These are phyloP conservation scores for Malassezia restricta DNA, from an alignment of 1,284 basidiomycete genomes.

Conservation along the genomic window DNA sequence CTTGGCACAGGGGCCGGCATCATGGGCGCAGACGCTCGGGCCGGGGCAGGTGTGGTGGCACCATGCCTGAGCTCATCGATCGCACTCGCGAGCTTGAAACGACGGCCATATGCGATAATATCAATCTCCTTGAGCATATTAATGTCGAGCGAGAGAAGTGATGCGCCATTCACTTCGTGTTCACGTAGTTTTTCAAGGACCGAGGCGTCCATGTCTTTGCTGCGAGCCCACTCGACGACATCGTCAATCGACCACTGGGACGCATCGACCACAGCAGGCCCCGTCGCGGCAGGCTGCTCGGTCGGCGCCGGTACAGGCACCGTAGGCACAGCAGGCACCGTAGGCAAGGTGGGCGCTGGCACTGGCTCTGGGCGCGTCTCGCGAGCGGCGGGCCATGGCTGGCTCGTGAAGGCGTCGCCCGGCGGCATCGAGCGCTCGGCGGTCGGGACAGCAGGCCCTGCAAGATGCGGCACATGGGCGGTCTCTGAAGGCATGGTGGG, in stretches of 20 bases:
- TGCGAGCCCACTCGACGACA: conserved; percentile 75
- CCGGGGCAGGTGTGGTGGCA: conserved; percentile 11
- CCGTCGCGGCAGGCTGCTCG: background rate
- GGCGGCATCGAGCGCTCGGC: too few species aligned
- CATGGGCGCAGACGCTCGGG: conserved; percentile 9
- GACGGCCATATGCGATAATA: conserved; percentile 83
- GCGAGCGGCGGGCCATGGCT: too few species aligned
- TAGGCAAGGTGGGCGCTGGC: background rate
- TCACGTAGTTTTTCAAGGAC: conserved; percentile 65
- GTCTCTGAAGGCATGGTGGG: background rate
- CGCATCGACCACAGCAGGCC: conserved; percentile 46
- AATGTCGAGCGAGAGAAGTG: conserved; percentile 82
- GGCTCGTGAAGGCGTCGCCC: too few species aligned
- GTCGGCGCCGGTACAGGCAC: background rate
- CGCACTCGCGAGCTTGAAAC: conserved; percentile 83
- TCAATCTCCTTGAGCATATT: conserved; percentile 92
- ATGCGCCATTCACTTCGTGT: conserved; percentile 95
- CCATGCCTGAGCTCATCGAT: conserved; percentile 64
- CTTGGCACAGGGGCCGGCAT: background rate
- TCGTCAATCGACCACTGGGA: conserved; percentile 76
- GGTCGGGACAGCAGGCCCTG: too few species aligned
- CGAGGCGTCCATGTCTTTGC: conserved; percentile 70
- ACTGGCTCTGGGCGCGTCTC: too few species aligned
- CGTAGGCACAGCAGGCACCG: too few species aligned
- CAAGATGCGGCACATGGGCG: conserved; percentile 50